Base-by-base conservation (phyloP, 2,329 filamentous ascomycete genomes). In the Pezicula neosporulosa region DNA sequence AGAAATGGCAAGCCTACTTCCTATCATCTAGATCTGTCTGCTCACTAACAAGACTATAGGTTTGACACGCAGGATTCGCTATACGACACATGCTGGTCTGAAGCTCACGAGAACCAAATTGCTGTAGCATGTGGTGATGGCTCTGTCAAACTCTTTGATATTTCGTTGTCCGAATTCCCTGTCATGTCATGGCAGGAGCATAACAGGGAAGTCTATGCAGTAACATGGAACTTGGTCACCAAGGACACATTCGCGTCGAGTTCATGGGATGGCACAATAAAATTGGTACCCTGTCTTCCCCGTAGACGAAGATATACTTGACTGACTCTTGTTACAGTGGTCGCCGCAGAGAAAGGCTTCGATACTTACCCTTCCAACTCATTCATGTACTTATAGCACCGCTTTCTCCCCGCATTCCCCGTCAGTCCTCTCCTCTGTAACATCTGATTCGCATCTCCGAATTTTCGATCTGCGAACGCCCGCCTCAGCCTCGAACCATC, bases 61-160 rank as follows among this genome's bases (percentile, higher is more conserved):
- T 99, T 93, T 74, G 93, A 97, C 66, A 99, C 94, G 10, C 95
- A 97, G 75, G 94, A 99, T 70, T 89, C 92, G 42, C 86, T 97
- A 58, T 99, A 96, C 71, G 94, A 99, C 72, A 78, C 94, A 48
- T 82, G 92, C 24, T 97, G 94, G 91, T 96, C 91, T 16, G 94
- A 99, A 74, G 83, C 90, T 60, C 92, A 99, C 74, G 93, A 97
- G 74, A 96, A 94, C 71, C 94, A 99, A 73, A 76, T 97, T 47
- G 80, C 96, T 18, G 86, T 87, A 1, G 92, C 91, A 0, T 92
- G 89, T 60, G 94, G 94, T 57, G 94, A 99, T 72, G 94, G 94
- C 50, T 93, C 89, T 49, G 81, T 99, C 64, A 97, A 97, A 73
- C 82, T 99, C 44, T 99, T 94, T 70, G 94, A 99, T 71, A 81